These are phyloP conservation scores for Alloascoidea africana DNA, from an alignment of 805 yeast genomes.

Conservation along the genomic window DNA sequence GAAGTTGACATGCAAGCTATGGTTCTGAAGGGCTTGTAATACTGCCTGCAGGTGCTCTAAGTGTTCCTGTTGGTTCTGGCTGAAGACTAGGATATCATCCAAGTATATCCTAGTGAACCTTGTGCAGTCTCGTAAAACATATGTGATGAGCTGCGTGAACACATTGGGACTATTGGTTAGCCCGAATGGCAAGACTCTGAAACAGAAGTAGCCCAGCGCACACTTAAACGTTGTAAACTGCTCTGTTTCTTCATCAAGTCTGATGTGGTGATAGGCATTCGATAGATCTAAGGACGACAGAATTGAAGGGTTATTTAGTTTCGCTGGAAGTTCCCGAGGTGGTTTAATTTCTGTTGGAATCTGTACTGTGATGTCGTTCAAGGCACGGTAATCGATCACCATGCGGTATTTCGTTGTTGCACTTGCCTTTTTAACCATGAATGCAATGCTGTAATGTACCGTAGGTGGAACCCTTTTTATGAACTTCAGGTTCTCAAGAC, in stretches of 20 bases:
- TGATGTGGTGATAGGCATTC: constrained; percentile 2
- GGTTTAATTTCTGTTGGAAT: constrained; percentile 2
- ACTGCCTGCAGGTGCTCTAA: no score
- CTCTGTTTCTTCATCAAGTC: constrained; percentile 2
- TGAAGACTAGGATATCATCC: no score
- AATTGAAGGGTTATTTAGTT: neutral
- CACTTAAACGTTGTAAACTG: constrained; percentile 8
- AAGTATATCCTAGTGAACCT: neutral
- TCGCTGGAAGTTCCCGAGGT: neutral
- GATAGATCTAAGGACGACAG: constrained; percentile 1
- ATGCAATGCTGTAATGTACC: neutral
- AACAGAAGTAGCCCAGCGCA: constrained; percentile 6
- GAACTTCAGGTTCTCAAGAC: neutral
- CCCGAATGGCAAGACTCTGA: constrained; percentile 10
- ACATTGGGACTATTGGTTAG: constrained; percentile 8
- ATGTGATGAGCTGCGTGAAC: constrained; percentile 5
- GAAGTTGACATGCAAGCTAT: neutral
- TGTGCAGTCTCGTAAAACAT: neutral
- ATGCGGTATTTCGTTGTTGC: constrained; percentile 2
- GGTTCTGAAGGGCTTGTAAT: neutral
- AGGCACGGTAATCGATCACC: constrained; percentile 3
- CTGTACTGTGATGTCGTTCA: constrained; percentile 2
- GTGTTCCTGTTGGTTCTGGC: no score
- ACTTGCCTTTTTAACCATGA: neutral
- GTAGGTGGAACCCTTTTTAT: neutral